A percentile compares a stretch with the other conserved stretches of the same genome.
Conservation (phyloP, 208 protist species). For the Leishmania gerbilli region DNA sequence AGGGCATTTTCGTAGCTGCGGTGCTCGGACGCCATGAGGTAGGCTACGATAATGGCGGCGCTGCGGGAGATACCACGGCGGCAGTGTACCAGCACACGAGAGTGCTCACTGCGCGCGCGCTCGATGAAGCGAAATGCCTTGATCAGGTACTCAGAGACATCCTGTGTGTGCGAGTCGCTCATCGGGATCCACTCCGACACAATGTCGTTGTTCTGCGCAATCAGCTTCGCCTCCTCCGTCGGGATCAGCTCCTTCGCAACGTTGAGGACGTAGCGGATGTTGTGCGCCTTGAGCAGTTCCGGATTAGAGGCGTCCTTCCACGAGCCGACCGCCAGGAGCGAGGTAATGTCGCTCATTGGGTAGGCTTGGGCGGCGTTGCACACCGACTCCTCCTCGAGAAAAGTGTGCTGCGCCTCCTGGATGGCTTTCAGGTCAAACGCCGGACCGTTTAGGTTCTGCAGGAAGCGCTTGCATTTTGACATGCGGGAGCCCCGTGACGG, state of each 20-base stretch:
- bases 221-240: constrained; percentile 23
- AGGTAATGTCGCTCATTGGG: constrained; percentile 67
- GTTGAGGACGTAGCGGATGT: constrained; percentile 82
- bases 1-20: constrained; percentile 58
- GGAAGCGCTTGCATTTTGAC: constrained; percentile 44
- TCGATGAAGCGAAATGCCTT: constrained; percentile 77
- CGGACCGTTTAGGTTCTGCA: constrained; percentile 40
- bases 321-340: constrained; percentile 66
- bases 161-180: constrained; percentile 67
- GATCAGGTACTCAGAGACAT: constrained; percentile 54
- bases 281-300: constrained; percentile 39
- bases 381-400: constrained; percentile 36
- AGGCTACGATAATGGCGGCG: constrained; percentile 74
- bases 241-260: constrained; percentile 69
- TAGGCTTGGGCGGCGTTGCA: constrained; percentile 70
- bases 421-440: constrained; percentile 70
- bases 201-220: constrained; percentile 29
- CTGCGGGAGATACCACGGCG: constrained; percentile 80
- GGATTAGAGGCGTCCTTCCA: constrained; percentile 73
- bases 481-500: constrained; percentile 19
- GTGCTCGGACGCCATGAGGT: constrained; percentile 77
- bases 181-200: constrained; percentile 67
- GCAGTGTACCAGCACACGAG: constrained; percentile 82
- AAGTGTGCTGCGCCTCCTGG: constrained; percentile 28
- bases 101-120: constrained; percentile 39